Evolutionary conservation across 495 filamentous ascomycete genomes (phyloP).

Genomic region (Aspergillus homomorphus): DNA sequence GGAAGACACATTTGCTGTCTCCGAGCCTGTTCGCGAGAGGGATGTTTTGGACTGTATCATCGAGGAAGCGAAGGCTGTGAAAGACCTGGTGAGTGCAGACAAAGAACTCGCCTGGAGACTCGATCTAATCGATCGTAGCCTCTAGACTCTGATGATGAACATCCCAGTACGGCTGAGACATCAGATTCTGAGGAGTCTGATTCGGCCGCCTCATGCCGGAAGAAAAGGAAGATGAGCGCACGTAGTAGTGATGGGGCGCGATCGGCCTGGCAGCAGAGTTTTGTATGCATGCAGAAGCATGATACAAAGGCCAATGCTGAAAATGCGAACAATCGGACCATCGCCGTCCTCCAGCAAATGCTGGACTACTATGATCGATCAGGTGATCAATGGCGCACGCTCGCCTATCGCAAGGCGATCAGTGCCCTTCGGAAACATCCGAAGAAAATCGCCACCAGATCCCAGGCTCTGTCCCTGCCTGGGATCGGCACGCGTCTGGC

Average conservation of each 20-base stretch:
- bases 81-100: constrained; percentile 48
- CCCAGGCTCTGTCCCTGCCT: constrained; percentile 65
- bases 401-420: constrained; percentile 81
- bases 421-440: constrained; percentile 64
- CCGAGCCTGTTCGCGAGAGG: constrained; percentile 18
- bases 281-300: constrained; percentile 66
- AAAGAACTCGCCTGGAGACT: neutral
- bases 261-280: constrained; percentile 48
- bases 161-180: constrained; percentile 14
- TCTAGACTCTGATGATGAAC: constrained; percentile 28
- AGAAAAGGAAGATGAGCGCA: constrained; percentile 25
- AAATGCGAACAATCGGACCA: constrained; percentile 72
- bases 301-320: constrained; percentile 34
- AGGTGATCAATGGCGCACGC: constrained; percentile 74
- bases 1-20: neutral
- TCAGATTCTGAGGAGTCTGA: constrained; percentile 23
- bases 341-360: constrained; percentile 79
- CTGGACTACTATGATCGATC: constrained; percentile 72
- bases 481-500: constrained; percentile 76
- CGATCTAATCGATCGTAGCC: constrained; percentile 29
- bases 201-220: constrained; percentile 21
- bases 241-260: constrained; percentile 10
- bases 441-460: constrained; percentile 60
- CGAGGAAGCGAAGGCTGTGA: constrained; percentile 48
- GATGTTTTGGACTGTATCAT: constrained; percentile 60